A percentile compares a stretch with the other conserved stretches of the same genome.
Conservation (phyloP, 352 stramenopile species). For the Phytophthora niederhauseri region DNA sequence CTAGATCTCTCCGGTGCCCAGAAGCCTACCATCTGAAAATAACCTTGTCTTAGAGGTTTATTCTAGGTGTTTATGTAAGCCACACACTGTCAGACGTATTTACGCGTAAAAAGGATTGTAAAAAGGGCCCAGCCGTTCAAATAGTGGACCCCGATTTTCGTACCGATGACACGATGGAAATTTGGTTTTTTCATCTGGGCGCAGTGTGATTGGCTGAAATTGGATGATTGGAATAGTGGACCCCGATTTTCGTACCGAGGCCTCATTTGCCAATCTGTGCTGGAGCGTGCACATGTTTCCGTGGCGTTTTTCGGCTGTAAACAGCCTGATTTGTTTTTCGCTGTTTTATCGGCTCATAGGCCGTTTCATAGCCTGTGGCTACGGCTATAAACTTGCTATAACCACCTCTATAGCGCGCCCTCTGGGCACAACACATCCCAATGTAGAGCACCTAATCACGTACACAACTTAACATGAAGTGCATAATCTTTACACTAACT, state of each 20-base stretch:
- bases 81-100: not conserved
- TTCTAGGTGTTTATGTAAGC: not conserved
- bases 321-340: not conserved
- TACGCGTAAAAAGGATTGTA: conserved; percentile 8
- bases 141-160: not conserved
- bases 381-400: not conserved
- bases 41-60: conserved; percentile 1
- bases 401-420: not conserved
- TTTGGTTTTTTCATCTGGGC: no score
- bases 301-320: not conserved
- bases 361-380: not conserved
- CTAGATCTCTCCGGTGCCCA: not conserved
- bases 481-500: not conserved
- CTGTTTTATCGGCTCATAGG: not conserved
- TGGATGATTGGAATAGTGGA: no score
- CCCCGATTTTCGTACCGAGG: not conserved
- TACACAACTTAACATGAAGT: not conserved
- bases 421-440: not conserved
- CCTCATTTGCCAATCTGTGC: not conserved
- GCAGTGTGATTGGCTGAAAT: no score
- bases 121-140: not conserved
- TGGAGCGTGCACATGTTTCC: not conserved
- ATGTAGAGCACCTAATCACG: not conserved
- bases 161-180: no score
- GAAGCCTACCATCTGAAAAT: not conserved